A percentile compares a stretch with the other conserved stretches of the same genome.
Evolutionary conservation across 1,284 basidiomycete species (phyloP).

Genomic region (Heterobasidion occidentale): DNA sequence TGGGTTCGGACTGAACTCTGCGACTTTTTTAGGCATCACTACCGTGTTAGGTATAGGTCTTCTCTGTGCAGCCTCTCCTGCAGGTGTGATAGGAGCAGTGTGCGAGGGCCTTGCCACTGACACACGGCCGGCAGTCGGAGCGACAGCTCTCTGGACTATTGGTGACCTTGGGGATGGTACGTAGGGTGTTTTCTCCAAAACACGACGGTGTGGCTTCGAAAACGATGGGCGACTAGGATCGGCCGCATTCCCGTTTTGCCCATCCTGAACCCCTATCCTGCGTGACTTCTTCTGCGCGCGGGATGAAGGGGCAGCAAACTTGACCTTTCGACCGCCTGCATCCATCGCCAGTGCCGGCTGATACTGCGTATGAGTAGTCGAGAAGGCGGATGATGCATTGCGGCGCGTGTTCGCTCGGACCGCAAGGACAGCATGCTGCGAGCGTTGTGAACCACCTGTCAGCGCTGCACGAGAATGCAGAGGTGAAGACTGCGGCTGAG

Average conservation of each 20-base stretch:
- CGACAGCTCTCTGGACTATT: background rate
- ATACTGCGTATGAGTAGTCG: conserved; percentile 10
- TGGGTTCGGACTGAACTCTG: conserved; percentile 4
- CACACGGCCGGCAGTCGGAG: too few species aligned
- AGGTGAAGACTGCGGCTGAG: background rate
- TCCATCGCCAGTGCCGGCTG: conserved; percentile 12
- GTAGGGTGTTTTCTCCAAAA: background rate
- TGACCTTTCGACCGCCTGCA: conserved; percentile 18
- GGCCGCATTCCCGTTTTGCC: background rate
- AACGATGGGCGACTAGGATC: background rate
- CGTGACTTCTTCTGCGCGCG: background rate
- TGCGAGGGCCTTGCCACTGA: too few species aligned
- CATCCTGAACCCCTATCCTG: background rate
- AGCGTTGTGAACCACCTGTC: background rate
- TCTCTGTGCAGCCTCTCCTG: too few species aligned
- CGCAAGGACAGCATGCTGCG: conserved; percentile 21
- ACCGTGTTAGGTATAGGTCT: background rate
- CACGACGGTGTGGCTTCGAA: background rate
- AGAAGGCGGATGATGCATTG: conserved; percentile 23
- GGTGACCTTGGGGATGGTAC: background rate
- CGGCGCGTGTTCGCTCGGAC: conserved; percentile 32
- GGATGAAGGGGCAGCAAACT: conserved; percentile 11
- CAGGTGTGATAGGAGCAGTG: background rate
- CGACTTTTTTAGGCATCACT: background rate
- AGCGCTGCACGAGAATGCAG: background rate